Evolutionary conservation across 2,329 filamentous ascomycete genomes (phyloP).

Genomic region (Atkinsonella texensis): DNA sequence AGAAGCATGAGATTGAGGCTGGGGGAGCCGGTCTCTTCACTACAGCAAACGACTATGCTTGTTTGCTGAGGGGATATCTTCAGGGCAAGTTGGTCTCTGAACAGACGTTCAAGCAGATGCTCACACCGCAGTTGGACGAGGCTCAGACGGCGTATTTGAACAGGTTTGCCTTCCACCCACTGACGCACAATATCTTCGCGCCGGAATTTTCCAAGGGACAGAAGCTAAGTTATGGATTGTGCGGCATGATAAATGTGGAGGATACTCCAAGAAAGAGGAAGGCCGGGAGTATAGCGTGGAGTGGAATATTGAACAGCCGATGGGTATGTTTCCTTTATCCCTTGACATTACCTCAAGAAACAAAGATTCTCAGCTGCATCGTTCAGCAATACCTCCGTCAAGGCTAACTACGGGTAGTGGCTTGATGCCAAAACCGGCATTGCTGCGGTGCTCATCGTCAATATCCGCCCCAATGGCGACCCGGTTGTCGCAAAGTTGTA

Average conservation of each 20-base stretch:
- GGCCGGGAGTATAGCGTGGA: constrained; percentile 32
- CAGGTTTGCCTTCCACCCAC: constrained; percentile 9
- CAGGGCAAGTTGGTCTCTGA: constrained; percentile 18
- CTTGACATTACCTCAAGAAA: not conserved
- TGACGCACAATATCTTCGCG: constrained; percentile 16
- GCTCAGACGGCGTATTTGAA: constrained; percentile 13
- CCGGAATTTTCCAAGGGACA: constrained; percentile 24
- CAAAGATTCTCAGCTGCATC: not conserved
- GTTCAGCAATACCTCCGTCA: too few species aligned
- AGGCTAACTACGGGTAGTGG: constrained; percentile 16
- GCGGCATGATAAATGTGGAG: constrained; percentile 26
- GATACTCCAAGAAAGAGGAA: constrained; percentile 27
- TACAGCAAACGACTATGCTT: constrained; percentile 27
- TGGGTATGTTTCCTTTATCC: constrained; percentile 23
- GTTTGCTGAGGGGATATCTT: constrained; percentile 23
- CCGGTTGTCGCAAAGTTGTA: constrained; percentile 22
- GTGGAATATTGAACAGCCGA: constrained; percentile 27
- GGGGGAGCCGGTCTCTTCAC: constrained; percentile 32
- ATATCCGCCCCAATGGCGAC: constrained; percentile 27
- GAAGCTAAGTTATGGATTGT: constrained; percentile 25
- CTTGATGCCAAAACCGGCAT: constrained; percentile 26
- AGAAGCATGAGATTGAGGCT: constrained; percentile 24
- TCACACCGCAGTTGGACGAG: constrained; percentile 27
- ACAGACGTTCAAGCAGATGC: constrained; percentile 22
- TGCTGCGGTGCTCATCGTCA: constrained; percentile 26